A percentile compares a stretch with the other conserved stretches of the same genome.
phyloP scores from a whole-genome alignment of 2,329 filamentous ascomycete genomes.

The Ophiostoma australiae region DNA sequence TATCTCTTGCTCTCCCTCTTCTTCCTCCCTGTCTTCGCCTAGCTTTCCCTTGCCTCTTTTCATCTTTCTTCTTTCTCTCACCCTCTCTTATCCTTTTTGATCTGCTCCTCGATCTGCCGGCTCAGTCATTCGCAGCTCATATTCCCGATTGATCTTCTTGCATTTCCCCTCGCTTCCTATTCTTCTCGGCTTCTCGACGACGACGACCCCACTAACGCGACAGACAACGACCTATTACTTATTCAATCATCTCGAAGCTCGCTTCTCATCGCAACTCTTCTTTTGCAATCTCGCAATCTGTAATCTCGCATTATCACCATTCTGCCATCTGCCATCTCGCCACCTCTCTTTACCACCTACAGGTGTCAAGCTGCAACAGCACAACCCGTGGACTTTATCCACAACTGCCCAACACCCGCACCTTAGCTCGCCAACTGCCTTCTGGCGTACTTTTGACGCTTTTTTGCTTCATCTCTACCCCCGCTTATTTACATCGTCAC shows the following conservation, averaged over 20 bases:
- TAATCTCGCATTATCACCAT: not conserved
- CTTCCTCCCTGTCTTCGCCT: constrained; percentile 23
- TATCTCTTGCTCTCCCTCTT: constrained; percentile 10
- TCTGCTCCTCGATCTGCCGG: constrained; percentile 4
- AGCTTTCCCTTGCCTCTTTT: constrained; percentile 25
- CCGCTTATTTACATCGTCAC: constrained; percentile 13
- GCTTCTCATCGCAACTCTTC: not conserved
- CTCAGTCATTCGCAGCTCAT: not conserved
- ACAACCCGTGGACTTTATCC: not conserved
- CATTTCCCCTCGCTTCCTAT: not conserved
- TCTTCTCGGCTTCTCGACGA: not conserved
- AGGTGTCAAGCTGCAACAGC: not conserved
- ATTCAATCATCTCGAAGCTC: not conserved
- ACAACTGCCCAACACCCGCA: not conserved
- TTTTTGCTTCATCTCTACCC: not conserved
- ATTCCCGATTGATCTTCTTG: not conserved
- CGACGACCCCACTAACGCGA: not conserved
- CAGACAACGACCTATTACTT: not conserved
- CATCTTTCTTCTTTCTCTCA: not conserved
- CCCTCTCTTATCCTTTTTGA: not conserved
- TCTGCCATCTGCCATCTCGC: not conserved
- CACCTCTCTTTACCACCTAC: not conserved
- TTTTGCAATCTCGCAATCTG: not conserved
- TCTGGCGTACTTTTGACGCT: not conserved
- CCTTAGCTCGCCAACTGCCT: not conserved